phyloP scores from a whole-genome alignment of 306 rosid species.

The Lathyrus aphaca region DNA sequence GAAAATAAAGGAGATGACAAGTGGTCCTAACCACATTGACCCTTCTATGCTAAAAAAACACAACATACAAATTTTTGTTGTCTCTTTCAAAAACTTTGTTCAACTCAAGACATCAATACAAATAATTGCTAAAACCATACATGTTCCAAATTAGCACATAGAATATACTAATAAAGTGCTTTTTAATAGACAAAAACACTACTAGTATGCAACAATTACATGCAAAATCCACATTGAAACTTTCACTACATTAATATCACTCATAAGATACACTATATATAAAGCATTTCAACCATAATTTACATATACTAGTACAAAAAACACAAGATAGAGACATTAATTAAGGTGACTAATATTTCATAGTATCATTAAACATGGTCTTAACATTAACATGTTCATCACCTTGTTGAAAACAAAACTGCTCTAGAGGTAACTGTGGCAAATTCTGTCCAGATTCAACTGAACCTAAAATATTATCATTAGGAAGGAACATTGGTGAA shows the following conservation, averaged over 20 bases:
- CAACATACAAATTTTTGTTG: background rate
- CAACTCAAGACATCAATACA: conserved; percentile 3
- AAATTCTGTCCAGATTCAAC: conserved; percentile 33
- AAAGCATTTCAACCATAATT: conserved; percentile 17
- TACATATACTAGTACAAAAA: background rate
- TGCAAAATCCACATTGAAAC: conserved; percentile 20
- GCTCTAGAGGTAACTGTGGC: conserved; percentile 19
- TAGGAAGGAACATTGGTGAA: background rate
- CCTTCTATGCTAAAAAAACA: conserved; percentile 6
- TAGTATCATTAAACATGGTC: conserved; percentile 31
- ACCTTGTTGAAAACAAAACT: conserved; percentile 45
- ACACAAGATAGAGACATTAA: conserved; percentile 21
- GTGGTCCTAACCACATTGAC: background rate
- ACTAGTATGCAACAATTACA: conserved; percentile 28
- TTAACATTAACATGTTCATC: conserved; percentile 15
- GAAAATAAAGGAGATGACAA: background rate
- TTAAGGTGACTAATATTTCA: conserved; percentile 40
- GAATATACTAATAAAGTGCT: conserved; percentile 19
- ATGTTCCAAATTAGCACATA: conserved; percentile 1
- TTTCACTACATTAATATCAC: conserved; percentile 28
- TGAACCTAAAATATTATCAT: conserved; percentile 19
- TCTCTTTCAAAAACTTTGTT: conserved; percentile 9
- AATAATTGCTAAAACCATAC: conserved; percentile 1
- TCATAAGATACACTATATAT: background rate
- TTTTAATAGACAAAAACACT: conserved; percentile 9